Evolutionary conservation across 257 asterid species (phyloP).

Genomic region (Striga asiatica): DNA sequence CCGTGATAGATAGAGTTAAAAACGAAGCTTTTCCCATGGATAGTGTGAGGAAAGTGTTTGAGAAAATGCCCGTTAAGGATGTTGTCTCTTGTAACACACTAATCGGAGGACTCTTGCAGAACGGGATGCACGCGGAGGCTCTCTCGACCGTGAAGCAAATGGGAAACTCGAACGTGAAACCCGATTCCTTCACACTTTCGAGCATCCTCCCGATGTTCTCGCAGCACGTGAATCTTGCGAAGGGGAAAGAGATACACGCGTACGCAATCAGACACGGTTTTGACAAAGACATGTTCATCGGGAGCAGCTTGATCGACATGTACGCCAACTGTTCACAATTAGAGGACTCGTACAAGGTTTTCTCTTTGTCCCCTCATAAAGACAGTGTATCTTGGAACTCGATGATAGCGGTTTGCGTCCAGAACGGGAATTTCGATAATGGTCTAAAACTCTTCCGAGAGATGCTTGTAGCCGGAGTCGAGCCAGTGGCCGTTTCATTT

Average conservation of each 20-base stretch:
- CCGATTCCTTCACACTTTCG: slow-evolving; percentile 71
- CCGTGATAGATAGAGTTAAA: too few species aligned
- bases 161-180: slow-evolving; percentile 52
- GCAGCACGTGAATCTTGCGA: slow-evolving; percentile 35
- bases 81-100: slow-evolving; percentile 88
- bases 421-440: slow-evolving; percentile 63
- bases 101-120: slow-evolving; percentile 52
- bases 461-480: slow-evolving; percentile 47
- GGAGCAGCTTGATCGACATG: slow-evolving; percentile 88
- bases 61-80: slow-evolving; percentile 58
- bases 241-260: slow-evolving; percentile 87
- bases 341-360: slow-evolving; percentile 58
- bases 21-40: slow-evolving; percentile 20
- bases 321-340: slow-evolving; percentile 60
- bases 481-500: slow-evolving; percentile 66
- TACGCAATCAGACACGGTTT: slow-evolving; percentile 53
- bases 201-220: slow-evolving; percentile 62
- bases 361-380: slow-evolving; percentile 32
- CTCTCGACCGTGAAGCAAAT: slow-evolving; percentile 47
- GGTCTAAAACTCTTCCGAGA: slow-evolving; percentile 62
- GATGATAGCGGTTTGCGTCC: slow-evolving; percentile 67
- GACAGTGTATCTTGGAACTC: slow-evolving; percentile 83
- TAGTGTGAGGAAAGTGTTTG: slow-evolving; percentile 62
- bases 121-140: slow-evolving; percentile 51
- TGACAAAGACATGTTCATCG: slow-evolving; percentile 51